A percentile compares a stretch with the other conserved stretches of the same genome.
Conservation (phyloP, 345 rosid genomes). For the Garcia nutans region DNA sequence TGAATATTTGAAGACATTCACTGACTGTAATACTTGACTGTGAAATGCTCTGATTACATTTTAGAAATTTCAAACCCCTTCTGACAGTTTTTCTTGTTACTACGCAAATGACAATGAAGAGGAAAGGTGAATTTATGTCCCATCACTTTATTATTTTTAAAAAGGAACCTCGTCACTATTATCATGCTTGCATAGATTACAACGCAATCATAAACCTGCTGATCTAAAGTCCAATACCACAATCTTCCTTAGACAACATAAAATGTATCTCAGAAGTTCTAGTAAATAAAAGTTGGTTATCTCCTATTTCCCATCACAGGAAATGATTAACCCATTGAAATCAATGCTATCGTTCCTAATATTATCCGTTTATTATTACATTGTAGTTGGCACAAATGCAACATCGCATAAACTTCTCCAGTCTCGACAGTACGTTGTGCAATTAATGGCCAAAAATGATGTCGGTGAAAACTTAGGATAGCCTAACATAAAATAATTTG, state of each 20-base stretch:
- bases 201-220: background rate
- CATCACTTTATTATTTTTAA: background rate
- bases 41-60: background rate
- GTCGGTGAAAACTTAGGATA: background rate
- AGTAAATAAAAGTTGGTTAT: background rate
- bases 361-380: background rate
- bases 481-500: background rate
- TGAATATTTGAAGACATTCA: background rate
- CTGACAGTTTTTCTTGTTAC: background rate
- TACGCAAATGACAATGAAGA: background rate
- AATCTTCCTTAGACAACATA: background rate
- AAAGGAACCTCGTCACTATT: background rate
- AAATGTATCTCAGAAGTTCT: background rate
- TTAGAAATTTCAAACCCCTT: background rate
- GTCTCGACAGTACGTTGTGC: background rate
- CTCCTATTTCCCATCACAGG: background rate
- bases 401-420: background rate
- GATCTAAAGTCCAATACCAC: background rate
- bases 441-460: background rate
- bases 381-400: background rate
- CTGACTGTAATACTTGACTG: background rate
- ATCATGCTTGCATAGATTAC: background rate
- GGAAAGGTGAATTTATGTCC: background rate
- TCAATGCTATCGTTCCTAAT: too few relatives aligned
- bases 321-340: background rate